Evolutionary conservation across 2,329 filamentous ascomycete genomes (phyloP), one percentile per base, ranked within the genome.

Genomic region (Neonectria magnoliae): DNA sequence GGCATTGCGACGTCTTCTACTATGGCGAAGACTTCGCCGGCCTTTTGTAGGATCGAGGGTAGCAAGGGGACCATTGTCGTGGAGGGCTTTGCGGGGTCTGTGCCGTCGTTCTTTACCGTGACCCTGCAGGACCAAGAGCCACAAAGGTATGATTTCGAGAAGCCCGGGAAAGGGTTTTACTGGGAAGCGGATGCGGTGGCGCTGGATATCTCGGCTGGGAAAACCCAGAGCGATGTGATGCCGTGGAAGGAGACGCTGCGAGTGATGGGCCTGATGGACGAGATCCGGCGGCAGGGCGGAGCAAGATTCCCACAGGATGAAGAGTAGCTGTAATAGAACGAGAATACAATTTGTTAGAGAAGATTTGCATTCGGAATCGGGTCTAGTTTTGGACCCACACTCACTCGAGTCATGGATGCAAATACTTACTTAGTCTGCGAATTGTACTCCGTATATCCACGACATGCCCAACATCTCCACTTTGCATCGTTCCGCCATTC

Each of bases 261-360:
- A 0, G 76, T 84, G 0, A 75, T 85, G 76, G 78, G 80, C 59
- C 76, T 84, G 18, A 77, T 85, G 79, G 84, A 86, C 63, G 80
- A 83, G 50, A 36, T 54, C 18, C 50, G 50, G 29, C 56, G 42
- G 0, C 51, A 60, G 7, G 51, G 58, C 7, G 58, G 58, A 3
- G 50, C 58, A 1, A 55, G 27, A 42, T 60, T 60, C 9, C 51
- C 44, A 31, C 58, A 55, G 38, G 58, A 60, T 10, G 4, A 9
- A 20, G 20, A 42, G 16, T 57, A 57, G 22, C n/a, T n/a, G n/a
- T n/a, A n/a, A 5, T 18, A n/a, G 14, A 36, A 45, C 8, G 2
- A 11, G 22, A 4, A 44, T 20, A 44, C 9, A 44, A 44, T 38
- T 22, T 22, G 22, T 22, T 22, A 22, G 4, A 22, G 22, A 22